Conservation (phyloP, 805 yeast species). For the Spathaspora boniae region DNA sequence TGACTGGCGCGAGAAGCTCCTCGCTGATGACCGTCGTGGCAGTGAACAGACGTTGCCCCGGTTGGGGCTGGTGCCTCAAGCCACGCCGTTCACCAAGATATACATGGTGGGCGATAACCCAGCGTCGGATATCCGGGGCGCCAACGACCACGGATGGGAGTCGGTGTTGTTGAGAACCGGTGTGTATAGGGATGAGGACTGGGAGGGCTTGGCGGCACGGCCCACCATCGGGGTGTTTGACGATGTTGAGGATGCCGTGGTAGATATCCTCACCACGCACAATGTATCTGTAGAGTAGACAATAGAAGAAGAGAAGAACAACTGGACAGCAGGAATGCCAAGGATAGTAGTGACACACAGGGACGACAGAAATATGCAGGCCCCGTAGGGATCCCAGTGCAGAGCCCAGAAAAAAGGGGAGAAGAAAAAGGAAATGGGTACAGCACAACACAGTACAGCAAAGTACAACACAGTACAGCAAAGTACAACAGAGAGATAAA, state of each 20-base stretch:
- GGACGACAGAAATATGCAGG: too few species aligned
- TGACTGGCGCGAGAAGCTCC: slow-evolving; percentile 45
- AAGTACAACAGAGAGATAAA: too few species aligned
- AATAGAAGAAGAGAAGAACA: too few species aligned
- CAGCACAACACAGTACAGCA: too few species aligned
- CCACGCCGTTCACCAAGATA: slow-evolving; percentile 49
- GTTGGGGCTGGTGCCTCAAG: slow-evolving; percentile 36
- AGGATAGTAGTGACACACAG: too few species aligned
- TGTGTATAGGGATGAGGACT: slow-evolving; percentile 67
- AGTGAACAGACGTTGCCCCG: slow-evolving; percentile 37
- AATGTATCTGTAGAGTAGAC: not conserved
- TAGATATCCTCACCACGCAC: slow-evolving; percentile 6
- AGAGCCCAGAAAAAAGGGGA: too few species aligned
- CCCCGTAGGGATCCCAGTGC: not conserved
- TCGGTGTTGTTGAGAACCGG: slow-evolving; percentile 85
- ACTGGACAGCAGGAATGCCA: too few species aligned
- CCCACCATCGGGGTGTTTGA: slow-evolving; percentile 51
- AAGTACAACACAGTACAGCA: too few species aligned
- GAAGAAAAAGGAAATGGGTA: too few species aligned
- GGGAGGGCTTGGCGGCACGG: slow-evolving; percentile 29
- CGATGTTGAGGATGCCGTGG: slow-evolving; percentile 46
- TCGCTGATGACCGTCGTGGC: slow-evolving; percentile 11
- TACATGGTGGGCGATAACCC: slow-evolving; percentile 99
- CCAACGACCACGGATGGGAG: slow-evolving; percentile 84
- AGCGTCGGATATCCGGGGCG: slow-evolving; percentile 87